phyloP scores from a whole-genome alignment of 2,329 filamentous ascomycete genomes.

The Penicillium digitatum region DNA sequence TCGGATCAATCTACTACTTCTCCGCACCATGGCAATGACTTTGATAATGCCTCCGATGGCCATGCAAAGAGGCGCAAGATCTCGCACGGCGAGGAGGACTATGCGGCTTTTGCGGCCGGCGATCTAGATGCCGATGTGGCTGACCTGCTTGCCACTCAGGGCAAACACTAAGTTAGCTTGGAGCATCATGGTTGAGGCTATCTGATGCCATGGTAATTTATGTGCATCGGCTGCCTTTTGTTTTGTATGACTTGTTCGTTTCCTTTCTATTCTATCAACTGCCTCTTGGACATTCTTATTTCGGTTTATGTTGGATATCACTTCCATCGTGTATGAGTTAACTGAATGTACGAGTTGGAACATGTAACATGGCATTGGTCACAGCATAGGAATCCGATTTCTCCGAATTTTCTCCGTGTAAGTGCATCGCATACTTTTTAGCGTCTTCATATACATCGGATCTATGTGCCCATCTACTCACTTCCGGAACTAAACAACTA shows the following conservation, averaged over 20 bases:
- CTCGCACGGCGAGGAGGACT: slow-evolving; percentile 42
- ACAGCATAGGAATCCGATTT: not conserved
- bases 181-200: not conserved
- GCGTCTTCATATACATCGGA: not conserved
- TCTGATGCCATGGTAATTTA: not conserved
- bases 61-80: slow-evolving; percentile 50
- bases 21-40: slow-evolving; percentile 20
- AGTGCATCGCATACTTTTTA: not conserved
- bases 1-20: slow-evolving; percentile 1
- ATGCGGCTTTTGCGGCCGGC: slow-evolving; percentile 48
- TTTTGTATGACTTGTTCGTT: not conserved
- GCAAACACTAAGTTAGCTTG: slow-evolving; percentile 18
- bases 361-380: not conserved
- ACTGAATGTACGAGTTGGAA: not conserved
- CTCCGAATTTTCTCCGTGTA: not conserved
- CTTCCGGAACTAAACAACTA: not conserved
- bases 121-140: slow-evolving; percentile 61
- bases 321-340: not conserved
- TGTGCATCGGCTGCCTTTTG: not conserved
- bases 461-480: not conserved
- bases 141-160: slow-evolving; percentile 53
- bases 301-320: not conserved
- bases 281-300: not conserved
- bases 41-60: slow-evolving; percentile 27
- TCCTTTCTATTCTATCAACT: not conserved